Conservation (phyloP, 352 stramenopile genomes). For the Globisporangium lucens region DNA sequence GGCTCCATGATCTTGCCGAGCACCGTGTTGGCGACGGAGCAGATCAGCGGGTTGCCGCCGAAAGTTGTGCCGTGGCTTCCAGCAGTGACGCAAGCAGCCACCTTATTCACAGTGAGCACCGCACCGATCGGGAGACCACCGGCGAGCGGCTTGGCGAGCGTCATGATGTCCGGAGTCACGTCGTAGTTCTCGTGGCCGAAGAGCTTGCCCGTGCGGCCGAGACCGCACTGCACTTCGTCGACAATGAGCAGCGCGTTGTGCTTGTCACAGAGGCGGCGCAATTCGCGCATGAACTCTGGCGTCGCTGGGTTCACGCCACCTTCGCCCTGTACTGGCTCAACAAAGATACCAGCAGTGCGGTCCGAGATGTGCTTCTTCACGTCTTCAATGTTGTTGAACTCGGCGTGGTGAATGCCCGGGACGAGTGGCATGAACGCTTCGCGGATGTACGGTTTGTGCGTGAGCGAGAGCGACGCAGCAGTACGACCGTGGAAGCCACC, state of each 20-base stretch:
- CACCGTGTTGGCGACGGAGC: slow-evolving; percentile 85
- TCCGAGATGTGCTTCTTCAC: slow-evolving; percentile 72
- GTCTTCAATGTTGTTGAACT: slow-evolving; percentile 84
- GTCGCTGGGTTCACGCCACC: slow-evolving; percentile 92
- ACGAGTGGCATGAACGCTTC: slow-evolving; percentile 82
- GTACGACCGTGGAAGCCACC: slow-evolving; percentile 84
- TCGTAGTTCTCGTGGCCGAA: slow-evolving; percentile 95
- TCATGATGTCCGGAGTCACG: slow-evolving; percentile 95
- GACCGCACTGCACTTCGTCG: slow-evolving; percentile 98
- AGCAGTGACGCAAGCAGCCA: slow-evolving; percentile 87
- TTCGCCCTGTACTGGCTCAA: slow-evolving; percentile 90
- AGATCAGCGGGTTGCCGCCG: slow-evolving; percentile 95
- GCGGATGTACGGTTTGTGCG: slow-evolving; percentile 88
- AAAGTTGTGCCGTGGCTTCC: slow-evolving; percentile 96
- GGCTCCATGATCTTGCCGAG: slow-evolving; percentile 71
- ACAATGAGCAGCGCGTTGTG: slow-evolving; percentile 95
- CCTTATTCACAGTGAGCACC: slow-evolving; percentile 91
- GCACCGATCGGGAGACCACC: slow-evolving; percentile 95
- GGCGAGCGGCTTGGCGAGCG: slow-evolving; percentile 96
- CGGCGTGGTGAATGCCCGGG: slow-evolving; percentile 64
- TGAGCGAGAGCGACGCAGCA: slow-evolving; percentile 70
- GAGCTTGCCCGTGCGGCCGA: slow-evolving; percentile 94
- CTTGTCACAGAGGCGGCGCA: slow-evolving; percentile 92
- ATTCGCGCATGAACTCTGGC: slow-evolving; percentile 88
- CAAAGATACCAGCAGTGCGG: slow-evolving; percentile 72